Conservation (phyloP, 2,329 filamentous ascomycete genomes). For the Dendrostoma leiphaemia region DNA sequence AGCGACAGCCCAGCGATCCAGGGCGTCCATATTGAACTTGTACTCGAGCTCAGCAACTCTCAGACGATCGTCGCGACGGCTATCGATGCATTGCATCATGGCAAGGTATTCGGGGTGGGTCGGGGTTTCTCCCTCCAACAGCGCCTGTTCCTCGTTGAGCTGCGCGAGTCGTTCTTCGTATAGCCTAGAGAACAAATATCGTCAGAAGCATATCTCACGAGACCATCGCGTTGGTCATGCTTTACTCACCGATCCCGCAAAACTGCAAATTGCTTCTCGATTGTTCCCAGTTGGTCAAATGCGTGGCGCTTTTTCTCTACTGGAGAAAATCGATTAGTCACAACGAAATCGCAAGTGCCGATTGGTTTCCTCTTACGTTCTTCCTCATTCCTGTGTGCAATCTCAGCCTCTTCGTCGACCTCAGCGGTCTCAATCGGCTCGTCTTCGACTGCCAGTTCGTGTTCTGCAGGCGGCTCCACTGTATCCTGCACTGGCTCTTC, state of each 20-base stretch:
- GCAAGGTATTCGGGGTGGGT: slow-evolving; percentile 89
- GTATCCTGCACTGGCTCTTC: slow-evolving; percentile 26
- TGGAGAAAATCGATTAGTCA: slow-evolving; percentile 39
- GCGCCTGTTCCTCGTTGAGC: slow-evolving; percentile 68
- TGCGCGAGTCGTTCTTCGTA: slow-evolving; percentile 86
- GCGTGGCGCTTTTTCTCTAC: slow-evolving; percentile 77
- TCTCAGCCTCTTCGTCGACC: slow-evolving; percentile 58
- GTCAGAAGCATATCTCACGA: background rate
- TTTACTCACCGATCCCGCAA: slow-evolving; percentile 71
- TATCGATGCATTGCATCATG: slow-evolving; percentile 84
- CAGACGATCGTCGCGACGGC: slow-evolving; percentile 77
- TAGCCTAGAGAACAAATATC: slow-evolving; percentile 52
- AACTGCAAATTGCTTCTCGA: slow-evolving; percentile 85
- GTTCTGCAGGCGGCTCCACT: slow-evolving; percentile 9
- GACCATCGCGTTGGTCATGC: background rate
- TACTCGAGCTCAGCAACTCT: slow-evolving; percentile 72
- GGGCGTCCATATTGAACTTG: slow-evolving; percentile 69
- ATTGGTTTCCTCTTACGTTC: slow-evolving; percentile 47
- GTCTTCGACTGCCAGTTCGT: slow-evolving; percentile 26
- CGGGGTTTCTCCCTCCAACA: slow-evolving; percentile 57
- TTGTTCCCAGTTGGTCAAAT: slow-evolving; percentile 72
- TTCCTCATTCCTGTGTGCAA: slow-evolving; percentile 61
- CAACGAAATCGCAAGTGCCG: background rate
- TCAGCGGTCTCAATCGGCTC: slow-evolving; percentile 55
- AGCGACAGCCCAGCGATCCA: slow-evolving; percentile 73